These are phyloP conservation scores for Nigrospora sphaerica DNA, from an alignment of 2,329 filamentous ascomycete genomes.

Conservation along the genomic window DNA sequence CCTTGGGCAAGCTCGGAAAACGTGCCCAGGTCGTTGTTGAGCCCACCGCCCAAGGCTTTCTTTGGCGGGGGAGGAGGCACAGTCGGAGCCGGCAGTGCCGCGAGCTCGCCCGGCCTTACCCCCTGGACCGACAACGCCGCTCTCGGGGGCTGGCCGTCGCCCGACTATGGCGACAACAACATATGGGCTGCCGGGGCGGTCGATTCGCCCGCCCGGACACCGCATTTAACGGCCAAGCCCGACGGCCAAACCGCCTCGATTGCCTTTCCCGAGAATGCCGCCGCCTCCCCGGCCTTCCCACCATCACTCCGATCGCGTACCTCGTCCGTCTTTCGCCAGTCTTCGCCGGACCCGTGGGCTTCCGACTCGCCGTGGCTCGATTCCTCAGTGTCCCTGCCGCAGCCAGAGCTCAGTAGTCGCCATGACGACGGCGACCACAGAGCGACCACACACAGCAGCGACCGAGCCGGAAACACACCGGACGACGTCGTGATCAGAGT, in stretches of 20 bases:
- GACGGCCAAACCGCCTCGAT: constrained; percentile 25
- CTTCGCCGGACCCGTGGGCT: constrained; percentile 35
- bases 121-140: constrained; percentile 34
- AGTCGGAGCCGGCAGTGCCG: constrained; percentile 5
- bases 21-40: constrained; percentile 25
- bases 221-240: constrained; percentile 18
- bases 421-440: no score
- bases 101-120: constrained; percentile 23
- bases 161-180: constrained; percentile 15
- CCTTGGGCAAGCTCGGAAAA: constrained; percentile 45
- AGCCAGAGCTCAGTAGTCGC: no score
- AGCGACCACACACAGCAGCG: no score
- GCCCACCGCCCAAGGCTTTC: constrained; percentile 34
- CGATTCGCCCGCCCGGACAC: constrained; percentile 17
- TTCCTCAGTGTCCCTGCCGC: background rate
- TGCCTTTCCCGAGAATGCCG: constrained; percentile 31
- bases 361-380: constrained; percentile 22
- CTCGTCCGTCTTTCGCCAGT: constrained; percentile 23
- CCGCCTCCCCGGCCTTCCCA: constrained; percentile 25
- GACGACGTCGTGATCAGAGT: no score
- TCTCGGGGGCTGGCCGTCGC: constrained; percentile 29
- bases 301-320: constrained; percentile 22
- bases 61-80: constrained; percentile 19
- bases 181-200: constrained; percentile 24
- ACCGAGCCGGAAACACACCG: no score